Conservation (phyloP, 306 rosid genomes). For the Corylus avellana region DNA sequence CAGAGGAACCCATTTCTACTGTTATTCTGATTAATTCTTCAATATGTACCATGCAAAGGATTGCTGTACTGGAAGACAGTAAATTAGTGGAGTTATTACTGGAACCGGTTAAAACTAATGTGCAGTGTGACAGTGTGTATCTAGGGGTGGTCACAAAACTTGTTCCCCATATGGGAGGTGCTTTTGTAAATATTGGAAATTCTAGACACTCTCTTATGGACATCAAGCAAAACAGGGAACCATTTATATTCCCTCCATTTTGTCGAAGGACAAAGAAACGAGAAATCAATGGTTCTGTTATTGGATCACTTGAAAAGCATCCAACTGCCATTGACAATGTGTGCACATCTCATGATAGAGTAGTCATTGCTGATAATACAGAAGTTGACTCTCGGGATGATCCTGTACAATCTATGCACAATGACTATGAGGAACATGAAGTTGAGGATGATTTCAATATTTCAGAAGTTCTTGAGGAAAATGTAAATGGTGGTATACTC, state of each 20-base stretch:
- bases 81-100: conserved; percentile 81
- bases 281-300: conserved; percentile 34
- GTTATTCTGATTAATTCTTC: conserved; percentile 83
- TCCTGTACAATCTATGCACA: conserved; percentile 44
- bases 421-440: conserved; percentile 65
- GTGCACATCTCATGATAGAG: conserved; percentile 29
- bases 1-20: conserved; percentile 62
- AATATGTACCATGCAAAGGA: conserved; percentile 96
- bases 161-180: conserved; percentile 97
- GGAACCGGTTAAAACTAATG: conserved; percentile 93
- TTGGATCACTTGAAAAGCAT: conserved; percentile 29
- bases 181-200: conserved; percentile 84
- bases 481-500: conserved; percentile 54
- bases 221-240: conserved; percentile 75
- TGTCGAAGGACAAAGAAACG: conserved; percentile 50
- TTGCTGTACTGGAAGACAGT: conserved; percentile 87
- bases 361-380: conserved; percentile 36
- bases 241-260: conserved; percentile 93
- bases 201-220: conserved; percentile 85
- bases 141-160: conserved; percentile 81
- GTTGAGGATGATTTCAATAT: conserved; percentile 72
- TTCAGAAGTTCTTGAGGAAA: conserved; percentile 60
- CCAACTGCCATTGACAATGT: conserved; percentile 37
- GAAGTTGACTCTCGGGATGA: conserved; percentile 49
- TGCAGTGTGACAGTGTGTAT: conserved; percentile 91